phyloP scores from a whole-genome alignment of 768 basidiomycete genomes.

The Lentinula lateritia region DNA sequence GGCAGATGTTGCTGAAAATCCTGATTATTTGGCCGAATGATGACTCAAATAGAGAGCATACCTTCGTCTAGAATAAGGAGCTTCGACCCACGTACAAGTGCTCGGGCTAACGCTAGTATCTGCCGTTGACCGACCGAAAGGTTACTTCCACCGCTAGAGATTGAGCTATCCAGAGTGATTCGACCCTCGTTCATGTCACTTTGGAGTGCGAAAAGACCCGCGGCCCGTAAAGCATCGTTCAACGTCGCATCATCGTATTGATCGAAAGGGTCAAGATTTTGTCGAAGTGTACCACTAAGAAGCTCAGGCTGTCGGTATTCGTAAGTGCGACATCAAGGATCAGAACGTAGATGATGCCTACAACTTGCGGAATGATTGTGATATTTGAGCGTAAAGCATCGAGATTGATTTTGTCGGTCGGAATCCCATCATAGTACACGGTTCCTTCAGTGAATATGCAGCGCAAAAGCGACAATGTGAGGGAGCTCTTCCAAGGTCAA shows the following conservation, averaged over 20 bases:
- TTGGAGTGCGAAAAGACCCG: constrained; percentile 30
- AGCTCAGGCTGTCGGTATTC: constrained; percentile 22
- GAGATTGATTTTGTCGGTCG: constrained; percentile 44
- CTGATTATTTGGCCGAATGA: constrained; percentile 33
- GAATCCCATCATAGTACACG: constrained; percentile 51
- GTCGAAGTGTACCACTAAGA: constrained; percentile 35
- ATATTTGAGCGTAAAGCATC: constrained; percentile 51
- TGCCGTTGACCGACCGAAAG: constrained; percentile 43
- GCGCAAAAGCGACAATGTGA: constrained; percentile 49
- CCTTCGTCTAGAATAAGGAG: constrained; percentile 22
- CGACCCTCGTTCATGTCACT: constrained; percentile 23
- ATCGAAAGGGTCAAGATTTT: constrained; percentile 43
- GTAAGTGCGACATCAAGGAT: background rate
- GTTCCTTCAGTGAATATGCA: constrained; percentile 53
- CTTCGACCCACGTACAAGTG: constrained; percentile 17
- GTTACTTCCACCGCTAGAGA: constrained; percentile 25
- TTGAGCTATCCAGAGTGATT: constrained; percentile 25
- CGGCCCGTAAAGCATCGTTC: constrained; percentile 28
- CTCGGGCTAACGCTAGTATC: constrained; percentile 45
- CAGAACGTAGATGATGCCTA: constrained; percentile 14
- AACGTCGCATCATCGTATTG: constrained; percentile 38
- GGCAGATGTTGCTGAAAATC: constrained; percentile 37
- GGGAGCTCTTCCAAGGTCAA: constrained; percentile 37
- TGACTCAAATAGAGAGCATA: constrained; percentile 19
- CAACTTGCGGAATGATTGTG: constrained; percentile 53